Percentiles rank a stretch among this genome's conserved stretches.
phyloP scores from a whole-genome alignment of 805 yeast species.

The Yarrowia sp. region DNA sequence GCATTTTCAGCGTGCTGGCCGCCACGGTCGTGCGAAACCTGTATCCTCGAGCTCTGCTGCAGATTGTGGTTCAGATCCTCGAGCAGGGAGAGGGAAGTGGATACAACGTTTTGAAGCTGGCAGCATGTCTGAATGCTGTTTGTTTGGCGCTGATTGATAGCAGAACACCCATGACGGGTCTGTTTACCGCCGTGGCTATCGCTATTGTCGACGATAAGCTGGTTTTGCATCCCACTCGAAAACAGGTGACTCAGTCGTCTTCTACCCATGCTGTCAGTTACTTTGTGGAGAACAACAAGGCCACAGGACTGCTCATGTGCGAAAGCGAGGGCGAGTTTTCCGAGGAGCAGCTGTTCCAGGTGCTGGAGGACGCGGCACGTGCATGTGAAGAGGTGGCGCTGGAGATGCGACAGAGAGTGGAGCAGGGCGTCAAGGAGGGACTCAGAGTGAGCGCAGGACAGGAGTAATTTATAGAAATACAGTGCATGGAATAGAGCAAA shows the following conservation, averaged over 20 bases:
- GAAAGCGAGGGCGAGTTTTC: conserved; percentile 74
- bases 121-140: conserved; percentile 69
- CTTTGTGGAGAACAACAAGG: conserved; percentile 50
- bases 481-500: too few species aligned
- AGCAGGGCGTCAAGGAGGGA: conserved; percentile 44
- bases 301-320: conserved; percentile 57
- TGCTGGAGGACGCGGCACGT: conserved; percentile 52
- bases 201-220: conserved; percentile 40
- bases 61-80: conserved; percentile 63
- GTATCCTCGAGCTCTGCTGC: conserved; percentile 78
- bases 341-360: conserved; percentile 51
- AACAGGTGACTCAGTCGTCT: conserved; percentile 43
- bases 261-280: conserved; percentile 70
- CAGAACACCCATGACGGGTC: conserved; percentile 67
- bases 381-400: conserved; percentile 48
- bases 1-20: conserved; percentile 59
- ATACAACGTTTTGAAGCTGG: conserved; percentile 50
- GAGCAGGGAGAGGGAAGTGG: conserved; percentile 50
- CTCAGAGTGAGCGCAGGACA: neutral
- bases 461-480: neutral
- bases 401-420: conserved; percentile 49
- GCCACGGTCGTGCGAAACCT: conserved; percentile 57
- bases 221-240: conserved; percentile 47
- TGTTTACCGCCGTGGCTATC: conserved; percentile 58
- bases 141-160: conserved; percentile 72